phyloP scores from a whole-genome alignment of 257 asterid genomes.

The Ophiorrhiza pumila region DNA sequence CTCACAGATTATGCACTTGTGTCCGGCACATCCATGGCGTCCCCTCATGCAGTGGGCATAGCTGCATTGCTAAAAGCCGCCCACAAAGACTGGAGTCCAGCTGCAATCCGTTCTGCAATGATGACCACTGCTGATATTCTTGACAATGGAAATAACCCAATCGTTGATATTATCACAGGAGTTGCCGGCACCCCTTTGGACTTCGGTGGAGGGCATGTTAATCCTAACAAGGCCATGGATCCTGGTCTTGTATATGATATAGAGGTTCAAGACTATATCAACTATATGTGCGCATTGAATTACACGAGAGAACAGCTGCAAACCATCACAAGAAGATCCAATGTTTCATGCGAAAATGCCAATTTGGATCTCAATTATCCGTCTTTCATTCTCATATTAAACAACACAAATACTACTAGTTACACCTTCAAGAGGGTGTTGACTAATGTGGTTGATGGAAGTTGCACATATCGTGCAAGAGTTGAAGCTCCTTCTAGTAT shows the following conservation, averaged over 20 bases:
- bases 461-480: conserved; percentile 6
- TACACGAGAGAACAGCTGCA: conserved; percentile 11
- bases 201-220: conserved; percentile 23
- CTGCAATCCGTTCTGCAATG: conserved; percentile 20
- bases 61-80: conserved; percentile 21
- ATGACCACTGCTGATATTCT: conserved; percentile 17
- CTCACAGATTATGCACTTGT: not conserved
- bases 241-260: conserved; percentile 17
- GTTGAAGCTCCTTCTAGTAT: conserved; percentile 7
- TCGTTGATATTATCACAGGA: conserved; percentile 4
- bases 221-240: conserved; percentile 19
- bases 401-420: conserved; percentile 15
- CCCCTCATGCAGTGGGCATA: conserved; percentile 17
- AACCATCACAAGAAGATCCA: conserved; percentile 16
- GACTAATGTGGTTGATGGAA: conserved; percentile 10
- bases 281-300: conserved; percentile 13
- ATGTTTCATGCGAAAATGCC: conserved; percentile 15
- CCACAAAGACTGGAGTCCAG: conserved; percentile 21
- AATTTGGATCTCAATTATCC: conserved; percentile 22
- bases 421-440: conserved; percentile 18
- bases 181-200: conserved; percentile 21
- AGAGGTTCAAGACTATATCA: conserved; percentile 3
- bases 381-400: conserved; percentile 18
- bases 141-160: conserved; percentile 11
- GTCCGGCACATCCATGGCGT: conserved; percentile 25